Evolutionary conservation across 805 yeast species (phyloP).

Genomic region (Candida ovalis): DNA sequence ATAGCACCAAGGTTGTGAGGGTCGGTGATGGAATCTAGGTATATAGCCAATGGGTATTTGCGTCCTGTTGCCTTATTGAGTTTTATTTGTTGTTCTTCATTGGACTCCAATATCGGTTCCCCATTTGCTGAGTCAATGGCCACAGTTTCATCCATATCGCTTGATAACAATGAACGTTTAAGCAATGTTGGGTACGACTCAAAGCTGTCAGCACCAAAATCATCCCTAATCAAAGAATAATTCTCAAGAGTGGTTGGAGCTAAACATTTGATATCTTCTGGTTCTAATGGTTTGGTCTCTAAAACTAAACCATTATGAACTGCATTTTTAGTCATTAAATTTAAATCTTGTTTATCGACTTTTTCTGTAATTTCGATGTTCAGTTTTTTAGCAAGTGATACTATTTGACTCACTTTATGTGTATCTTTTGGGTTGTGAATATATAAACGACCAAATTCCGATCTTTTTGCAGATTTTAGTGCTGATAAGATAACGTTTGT

Average conservation of each 20-base stretch:
- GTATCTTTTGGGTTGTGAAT: slow-evolving; percentile 36
- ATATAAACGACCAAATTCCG: slow-evolving; percentile 46
- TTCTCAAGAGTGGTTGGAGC: slow-evolving; percentile 13
- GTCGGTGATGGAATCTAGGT: slow-evolving; percentile 75
- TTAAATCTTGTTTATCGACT: slow-evolving; percentile 48
- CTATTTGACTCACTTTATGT: slow-evolving; percentile 37
- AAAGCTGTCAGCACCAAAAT: slow-evolving; percentile 20
- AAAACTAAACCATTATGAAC: slow-evolving; percentile 80
- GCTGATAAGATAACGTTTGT: slow-evolving; percentile 74
- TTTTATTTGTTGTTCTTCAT: not conserved
- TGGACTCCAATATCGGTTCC: not conserved
- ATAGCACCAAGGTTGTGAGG: slow-evolving; percentile 88
- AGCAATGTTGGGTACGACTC: slow-evolving; percentile 8
- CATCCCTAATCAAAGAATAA: slow-evolving; percentile 18
- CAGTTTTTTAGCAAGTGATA: slow-evolving; percentile 41
- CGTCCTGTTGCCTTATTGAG: slow-evolving; percentile 10
- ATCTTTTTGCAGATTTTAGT: slow-evolving; percentile 51
- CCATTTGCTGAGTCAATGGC: not conserved
- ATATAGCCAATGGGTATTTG: slow-evolving; percentile 63
- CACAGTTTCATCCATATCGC: not conserved
- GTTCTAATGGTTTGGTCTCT: slow-evolving; percentile 53
- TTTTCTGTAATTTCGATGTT: slow-evolving; percentile 34
- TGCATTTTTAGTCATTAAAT: slow-evolving; percentile 57
- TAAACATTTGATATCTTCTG: slow-evolving; percentile 29
- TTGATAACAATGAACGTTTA: not conserved